These are phyloP conservation scores for Hericium coralloides DNA, from an alignment of 768 basidiomycete species.

Conservation along the genomic window DNA sequence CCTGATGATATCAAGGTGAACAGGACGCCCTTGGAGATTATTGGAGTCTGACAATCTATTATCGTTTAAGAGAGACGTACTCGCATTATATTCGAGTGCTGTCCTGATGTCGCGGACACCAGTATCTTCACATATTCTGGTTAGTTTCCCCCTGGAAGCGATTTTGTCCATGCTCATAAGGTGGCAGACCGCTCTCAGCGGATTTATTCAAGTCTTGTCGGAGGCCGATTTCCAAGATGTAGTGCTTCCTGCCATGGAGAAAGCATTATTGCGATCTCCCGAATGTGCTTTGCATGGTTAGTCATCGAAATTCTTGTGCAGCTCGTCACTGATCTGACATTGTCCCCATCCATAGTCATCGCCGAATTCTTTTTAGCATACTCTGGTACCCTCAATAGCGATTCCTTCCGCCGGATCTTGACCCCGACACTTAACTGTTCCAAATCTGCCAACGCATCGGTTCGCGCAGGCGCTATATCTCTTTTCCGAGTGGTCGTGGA, in stretches of 20 bases:
- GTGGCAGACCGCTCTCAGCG: slow-evolving; percentile 37
- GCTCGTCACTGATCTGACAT: background rate
- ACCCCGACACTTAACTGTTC: slow-evolving; percentile 53
- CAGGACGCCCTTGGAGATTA: background rate
- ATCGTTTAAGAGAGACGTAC: slow-evolving; percentile 40
- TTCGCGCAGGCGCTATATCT: slow-evolving; percentile 44
- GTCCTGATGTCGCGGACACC: slow-evolving; percentile 61
- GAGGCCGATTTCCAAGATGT: slow-evolving; percentile 40
- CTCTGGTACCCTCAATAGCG: slow-evolving; percentile 36
- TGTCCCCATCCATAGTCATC: slow-evolving; percentile 32
- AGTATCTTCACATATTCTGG: slow-evolving; percentile 51
- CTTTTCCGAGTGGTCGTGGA: slow-evolving; percentile 45
- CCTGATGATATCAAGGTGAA: slow-evolving; percentile 39
- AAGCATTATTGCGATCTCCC: slow-evolving; percentile 72
- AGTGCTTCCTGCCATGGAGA: slow-evolving; percentile 70
- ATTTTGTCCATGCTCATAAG: slow-evolving; percentile 4
- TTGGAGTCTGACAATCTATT: background rate
- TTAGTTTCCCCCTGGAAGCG: slow-evolving; percentile 22
- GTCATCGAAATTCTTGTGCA: slow-evolving; percentile 14
- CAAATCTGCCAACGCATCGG: slow-evolving; percentile 62
- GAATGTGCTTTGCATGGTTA: slow-evolving; percentile 64
- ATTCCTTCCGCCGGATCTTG: slow-evolving; percentile 45
- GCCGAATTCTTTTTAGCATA: slow-evolving; percentile 51
- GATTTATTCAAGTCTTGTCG: slow-evolving; percentile 54
- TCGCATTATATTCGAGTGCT: slow-evolving; percentile 47